Evolutionary conservation across 768 basidiomycete genomes (phyloP), one percentile per base, ranked within the genome.

Genomic region (Russula abietina): DNA sequence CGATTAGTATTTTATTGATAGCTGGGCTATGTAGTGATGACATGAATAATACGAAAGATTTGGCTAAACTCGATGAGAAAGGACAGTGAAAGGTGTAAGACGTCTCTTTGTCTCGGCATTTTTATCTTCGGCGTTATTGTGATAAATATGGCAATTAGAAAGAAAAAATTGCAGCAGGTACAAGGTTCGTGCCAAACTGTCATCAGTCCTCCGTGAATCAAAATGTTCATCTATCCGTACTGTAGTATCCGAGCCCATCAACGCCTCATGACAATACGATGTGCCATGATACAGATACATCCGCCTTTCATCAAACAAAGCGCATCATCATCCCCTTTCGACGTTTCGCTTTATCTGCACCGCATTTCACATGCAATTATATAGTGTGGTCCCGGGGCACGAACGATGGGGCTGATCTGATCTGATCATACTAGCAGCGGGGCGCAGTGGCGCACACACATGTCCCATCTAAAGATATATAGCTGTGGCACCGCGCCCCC

Each of bases 21-120:
- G 65, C 65, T 66, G 65, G 65, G 65, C 65, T 66, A 66, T 50
- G 58, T 66, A 66, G 53, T 59, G 65, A 57, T 53, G 6, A 46
- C 43, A 49, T 2, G 30, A 46, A 64, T 26, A 45, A 57, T 57
- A 51, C 30, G 63, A 66, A 51, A 22, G 62, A 55, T 36, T 53
- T n/a, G 48, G 48, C 57, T 53, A 22, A 24, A 32, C 28, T 30
- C 32, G n/a, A n/a, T n/a, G n/a, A n/a, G 17, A 9, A 38, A 11
- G 3, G 26, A 8, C 3, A 50, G 39, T 6, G n/a, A 48, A 28
- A n/a, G 16, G 17, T 17, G 3, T 36, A 17, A 39, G 38, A 24
- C 24, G n/a, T 38, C 49, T 50, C 26, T 4, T n/a, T n/a, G n/a
- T 39, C 38, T 17, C 2, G 14, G 38, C 17, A 11, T 8, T 12